Base-by-base conservation (phyloP, 2,329 filamentous ascomycete genomes). In the Fusarium agapanthi region DNA sequence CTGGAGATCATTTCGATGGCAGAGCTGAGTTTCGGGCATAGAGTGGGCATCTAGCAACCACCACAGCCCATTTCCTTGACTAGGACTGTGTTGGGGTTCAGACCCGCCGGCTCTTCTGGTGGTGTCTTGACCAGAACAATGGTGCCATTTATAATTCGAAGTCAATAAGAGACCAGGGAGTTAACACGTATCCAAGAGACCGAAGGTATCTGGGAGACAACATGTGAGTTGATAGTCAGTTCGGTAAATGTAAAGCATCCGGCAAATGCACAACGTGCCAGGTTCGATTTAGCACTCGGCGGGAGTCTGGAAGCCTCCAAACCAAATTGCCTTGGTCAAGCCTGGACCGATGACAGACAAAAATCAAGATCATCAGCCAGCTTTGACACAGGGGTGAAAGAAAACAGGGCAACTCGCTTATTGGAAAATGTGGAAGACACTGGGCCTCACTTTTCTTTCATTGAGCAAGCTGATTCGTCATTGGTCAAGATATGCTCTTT, bases 341-440 rank as follows among this genome's bases (percentile, higher is more conserved):
- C 38, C 62, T 24, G 30, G 38, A 20, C 72, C 79, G 81, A 82
- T 82, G 80, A 76, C 75, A 69, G 70, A 61, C 73, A 70, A 78
- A 82, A 83, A 77, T n/a, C 74, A 67, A 83, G 81, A 82, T 82
- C 74, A 54, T 22, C 61, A 40, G 26, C 44, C 38, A 48, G 22
- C 34, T 59, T 38, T 32, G 22, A 67, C 24, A 34, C 32, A n/a
- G 32, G 16, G 30, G 30, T 54, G 65, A 67, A 67, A 67, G 64
- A 67, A 67, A 67, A 54, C 63, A 67, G 24, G 47, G 41, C 34
- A 20, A 18, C 41, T 40, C 51, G 26, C 40, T n/a, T 37, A 41
- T 18, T 35, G 11, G 13, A 13, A 40, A 24, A 35, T 44, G 30
- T 59, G 56, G 28, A n/a, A 40, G 35, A 35, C n/a, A 28, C 37